Percentiles rank a stretch among this genome's conserved stretches.
These are phyloP conservation scores for Naganishia liquefaciens DNA, from an alignment of 1,284 basidiomycete species.

Conservation along the genomic window DNA sequence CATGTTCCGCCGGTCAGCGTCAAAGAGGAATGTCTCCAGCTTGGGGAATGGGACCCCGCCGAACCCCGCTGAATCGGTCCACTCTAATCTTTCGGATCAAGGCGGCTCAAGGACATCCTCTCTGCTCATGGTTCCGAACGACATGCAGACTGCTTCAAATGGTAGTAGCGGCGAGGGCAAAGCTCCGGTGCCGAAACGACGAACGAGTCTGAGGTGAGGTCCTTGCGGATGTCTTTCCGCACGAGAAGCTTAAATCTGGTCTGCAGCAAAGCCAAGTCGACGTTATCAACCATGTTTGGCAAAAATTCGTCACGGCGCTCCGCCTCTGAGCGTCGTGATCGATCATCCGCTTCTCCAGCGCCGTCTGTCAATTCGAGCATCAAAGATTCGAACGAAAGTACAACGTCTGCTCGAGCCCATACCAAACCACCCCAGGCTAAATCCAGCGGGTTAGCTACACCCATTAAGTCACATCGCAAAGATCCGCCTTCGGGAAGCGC, in stretches of 20 bases:
- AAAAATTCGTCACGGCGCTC: conserved; percentile 14
- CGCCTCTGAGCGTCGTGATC: conserved; percentile 6
- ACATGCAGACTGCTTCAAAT: background rate
- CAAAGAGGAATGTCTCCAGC: conserved; percentile 9
- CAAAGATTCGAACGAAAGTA: conserved; percentile 3
- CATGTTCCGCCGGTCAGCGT: conserved; percentile 15
- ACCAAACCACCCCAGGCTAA: conserved; percentile 18
- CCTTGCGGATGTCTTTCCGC: too few species aligned
- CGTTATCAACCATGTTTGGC: conserved; percentile 14
- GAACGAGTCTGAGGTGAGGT: conserved; percentile 16
- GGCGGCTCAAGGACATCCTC: conserved; percentile 16
- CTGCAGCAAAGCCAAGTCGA: conserved; percentile 15
- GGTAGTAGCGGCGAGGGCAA: background rate
- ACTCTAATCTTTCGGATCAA: conserved; percentile 11
- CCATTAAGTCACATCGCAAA: conserved; percentile 3
- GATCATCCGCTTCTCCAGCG: conserved; percentile 18
- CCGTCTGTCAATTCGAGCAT: conserved; percentile 10
- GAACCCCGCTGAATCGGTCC: conserved; percentile 1
- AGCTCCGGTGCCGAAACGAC: background rate
- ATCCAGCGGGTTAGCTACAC: conserved; percentile 17
- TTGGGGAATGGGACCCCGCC: background rate
- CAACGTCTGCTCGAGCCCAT: background rate
- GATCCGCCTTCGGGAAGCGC: background rate
- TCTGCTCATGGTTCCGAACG: conserved; percentile 1
- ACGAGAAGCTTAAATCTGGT: too few species aligned